phyloP scores from a whole-genome alignment of 345 rosid genomes.

The Psidium friedrichsthalianum region DNA sequence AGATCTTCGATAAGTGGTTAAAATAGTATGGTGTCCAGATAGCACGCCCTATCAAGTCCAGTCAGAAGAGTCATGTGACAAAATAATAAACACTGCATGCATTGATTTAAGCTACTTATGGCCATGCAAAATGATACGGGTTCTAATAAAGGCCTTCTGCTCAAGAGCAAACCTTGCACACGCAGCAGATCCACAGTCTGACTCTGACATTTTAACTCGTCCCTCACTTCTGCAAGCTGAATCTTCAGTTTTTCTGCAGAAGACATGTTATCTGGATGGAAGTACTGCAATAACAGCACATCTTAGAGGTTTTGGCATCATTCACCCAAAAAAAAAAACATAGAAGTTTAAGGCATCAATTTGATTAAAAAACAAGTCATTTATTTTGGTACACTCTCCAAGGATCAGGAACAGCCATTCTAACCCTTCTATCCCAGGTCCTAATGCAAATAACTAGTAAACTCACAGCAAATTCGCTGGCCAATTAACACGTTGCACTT shows the following conservation, averaged over 20 bases:
- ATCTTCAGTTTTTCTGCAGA: slow-evolving; percentile 76
- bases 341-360: not conserved
- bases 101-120: not conserved
- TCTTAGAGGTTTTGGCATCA: not conserved
- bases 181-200: slow-evolving; percentile 96
- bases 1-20: not conserved
- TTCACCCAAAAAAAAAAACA: not conserved
- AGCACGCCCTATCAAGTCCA: not conserved
- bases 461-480: not conserved
- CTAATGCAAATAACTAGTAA: not conserved
- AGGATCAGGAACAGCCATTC: no score
- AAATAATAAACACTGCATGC: not conserved
- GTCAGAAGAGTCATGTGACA: not conserved
- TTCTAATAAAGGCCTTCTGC: not conserved
- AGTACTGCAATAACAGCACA: slow-evolving; percentile 44
- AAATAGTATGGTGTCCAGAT: not conserved
- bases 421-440: not conserved
- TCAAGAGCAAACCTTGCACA: slow-evolving; percentile 53
- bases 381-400: no score
- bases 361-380: not conserved
- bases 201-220: slow-evolving; percentile 91
- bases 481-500: not conserved
- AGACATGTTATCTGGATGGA: slow-evolving; percentile 90
- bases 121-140: not conserved
- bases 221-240: slow-evolving; percentile 72